Evolutionary conservation across 345 rosid genomes (phyloP).

Genomic region (Murraya paniculata): DNA sequence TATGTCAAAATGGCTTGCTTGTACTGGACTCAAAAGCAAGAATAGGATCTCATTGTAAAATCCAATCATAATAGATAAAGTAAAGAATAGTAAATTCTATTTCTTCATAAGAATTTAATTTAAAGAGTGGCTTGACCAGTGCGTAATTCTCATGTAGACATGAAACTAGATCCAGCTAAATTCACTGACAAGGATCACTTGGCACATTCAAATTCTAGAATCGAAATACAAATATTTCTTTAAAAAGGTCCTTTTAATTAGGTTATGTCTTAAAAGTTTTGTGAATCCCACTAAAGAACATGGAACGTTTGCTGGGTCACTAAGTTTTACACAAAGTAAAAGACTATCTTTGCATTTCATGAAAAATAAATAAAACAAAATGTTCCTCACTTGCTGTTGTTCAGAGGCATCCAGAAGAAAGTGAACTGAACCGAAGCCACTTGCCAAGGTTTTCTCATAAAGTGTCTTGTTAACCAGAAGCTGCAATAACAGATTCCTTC

Average conservation of each 20-base stretch:
- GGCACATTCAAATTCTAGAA: neutral
- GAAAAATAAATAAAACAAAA: constrained; percentile 14
- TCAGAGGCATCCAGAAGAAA: constrained; percentile 97
- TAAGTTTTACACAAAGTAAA: neutral
- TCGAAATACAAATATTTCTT: neutral
- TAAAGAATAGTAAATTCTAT: neutral
- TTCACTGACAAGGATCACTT: neutral
- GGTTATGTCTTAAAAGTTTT: neutral
- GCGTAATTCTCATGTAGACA: neutral
- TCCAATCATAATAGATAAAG: neutral
- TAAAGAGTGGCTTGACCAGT: neutral
- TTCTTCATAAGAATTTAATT: neutral
- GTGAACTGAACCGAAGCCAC: constrained; percentile 94
- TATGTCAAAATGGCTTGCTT: constrained; percentile 89
- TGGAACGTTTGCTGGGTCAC: neutral
- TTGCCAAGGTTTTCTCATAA: constrained; percentile 93
- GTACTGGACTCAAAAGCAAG: constrained; percentile 49
- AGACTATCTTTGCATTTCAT: neutral
- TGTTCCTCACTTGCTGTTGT: constrained; percentile 76
- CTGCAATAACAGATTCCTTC: constrained; percentile 37
- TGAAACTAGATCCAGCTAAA: neutral
- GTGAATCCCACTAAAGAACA: neutral
- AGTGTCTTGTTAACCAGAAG: constrained; percentile 89
- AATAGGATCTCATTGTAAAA: neutral
- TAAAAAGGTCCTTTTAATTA: neutral